Conservation (phyloP, 2,329 filamentous ascomycete genomes). For the Scedosporium minutisporum region DNA sequence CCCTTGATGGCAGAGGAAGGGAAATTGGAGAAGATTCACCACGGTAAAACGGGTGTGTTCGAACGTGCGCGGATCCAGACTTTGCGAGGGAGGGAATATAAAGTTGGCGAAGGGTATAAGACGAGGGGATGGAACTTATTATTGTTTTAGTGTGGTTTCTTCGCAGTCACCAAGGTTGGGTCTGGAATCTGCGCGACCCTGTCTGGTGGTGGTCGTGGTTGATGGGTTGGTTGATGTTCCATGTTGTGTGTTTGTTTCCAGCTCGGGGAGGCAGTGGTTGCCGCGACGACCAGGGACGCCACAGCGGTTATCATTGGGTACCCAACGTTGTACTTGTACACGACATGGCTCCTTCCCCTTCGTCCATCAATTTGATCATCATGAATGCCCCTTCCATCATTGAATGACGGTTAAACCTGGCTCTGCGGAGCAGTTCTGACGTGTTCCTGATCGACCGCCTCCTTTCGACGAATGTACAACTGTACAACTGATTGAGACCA, state of each 20-base stretch:
- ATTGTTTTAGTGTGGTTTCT: neutral
- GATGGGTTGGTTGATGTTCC: neutral
- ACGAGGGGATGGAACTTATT: neutral
- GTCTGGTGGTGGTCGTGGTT: neutral
- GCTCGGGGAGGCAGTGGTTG: neutral
- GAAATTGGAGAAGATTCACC: neutral
- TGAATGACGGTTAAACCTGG: neutral
- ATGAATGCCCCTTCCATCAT: neutral
- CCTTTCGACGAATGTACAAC: neutral
- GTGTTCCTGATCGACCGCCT: neutral
- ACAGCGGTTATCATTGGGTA: neutral
- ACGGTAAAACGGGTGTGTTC: neutral
- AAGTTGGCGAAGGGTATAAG: neutral
- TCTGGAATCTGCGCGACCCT: neutral
- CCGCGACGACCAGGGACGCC: neutral
- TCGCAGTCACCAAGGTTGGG: neutral
- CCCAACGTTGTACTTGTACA: neutral
- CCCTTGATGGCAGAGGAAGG: neutral
- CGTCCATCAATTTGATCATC: neutral
- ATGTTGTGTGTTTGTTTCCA: slow-evolving; percentile 5
- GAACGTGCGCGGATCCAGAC: neutral
- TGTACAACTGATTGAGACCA: neutral
- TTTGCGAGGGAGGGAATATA: neutral
- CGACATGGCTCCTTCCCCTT: neutral
- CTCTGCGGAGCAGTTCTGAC: neutral